Base-by-base conservation (phyloP, 202 grass and related monocot genomes). In the Bolboschoenoplectus hybrid region DNA sequence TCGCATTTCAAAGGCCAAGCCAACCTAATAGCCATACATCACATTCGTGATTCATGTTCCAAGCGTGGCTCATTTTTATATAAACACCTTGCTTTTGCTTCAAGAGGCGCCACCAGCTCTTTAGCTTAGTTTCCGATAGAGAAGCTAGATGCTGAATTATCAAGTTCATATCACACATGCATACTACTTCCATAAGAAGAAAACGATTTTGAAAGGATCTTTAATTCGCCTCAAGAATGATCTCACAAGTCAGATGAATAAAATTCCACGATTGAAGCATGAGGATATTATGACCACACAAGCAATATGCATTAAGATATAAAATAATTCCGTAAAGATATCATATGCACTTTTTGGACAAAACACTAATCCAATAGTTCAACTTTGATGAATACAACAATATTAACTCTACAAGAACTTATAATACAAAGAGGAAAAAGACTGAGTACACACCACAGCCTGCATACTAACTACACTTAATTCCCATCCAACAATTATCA, bases 401-500 rank as follows among this genome's bases (percentile, higher is more conserved):
- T 3, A 1, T 60, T 40, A 72, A 60, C 34, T 20, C 53, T 43
- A 43, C 36, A 80, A 60, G 75, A 80, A 61, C 51, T 80, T 80
- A 17, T 50, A 51, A 67, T 83, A 82, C 57, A 41, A 36, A 40
- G 34, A 83, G 43, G 20, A 67, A 60, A 39, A 83, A 83, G 9
- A 82, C 45, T 4, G 16, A 19, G 57, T 49, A 67, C 62, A 12
- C 34, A 44, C 57, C 74, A 79, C 13, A 58, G 14, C 12, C 34
- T 79, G 74, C 51, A 39, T 85, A 41, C 10, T 72, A 78, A 26
- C 85, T 80, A 86, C 41, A 68, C 53, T 55, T 84, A 80, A 38
- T 67, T 67, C 9, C 75, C 76, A 80, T 86, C 74, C 60, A 69
- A 69, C 72, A 19, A 80, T 81, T 40, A 86, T 46, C 35, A 80